A percentile compares a stretch with the other conserved stretches of the same genome.
Evolutionary conservation across 106 monocot species (phyloP).

Genomic region (Dactylorhiza incarnata): DNA sequence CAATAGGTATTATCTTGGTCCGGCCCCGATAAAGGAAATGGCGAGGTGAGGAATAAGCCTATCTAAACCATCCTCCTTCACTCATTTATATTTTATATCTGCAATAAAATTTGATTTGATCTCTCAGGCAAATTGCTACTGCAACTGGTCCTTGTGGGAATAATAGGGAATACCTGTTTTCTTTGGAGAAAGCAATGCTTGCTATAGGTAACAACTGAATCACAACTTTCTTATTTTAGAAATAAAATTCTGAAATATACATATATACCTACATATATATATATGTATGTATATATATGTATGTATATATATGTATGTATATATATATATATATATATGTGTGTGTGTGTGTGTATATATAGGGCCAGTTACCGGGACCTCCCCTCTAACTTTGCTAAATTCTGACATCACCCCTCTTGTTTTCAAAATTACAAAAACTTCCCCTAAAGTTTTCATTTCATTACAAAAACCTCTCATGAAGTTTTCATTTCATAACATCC

Average conservation of each 20-base stretch:
- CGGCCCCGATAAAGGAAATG: slow-evolving; percentile 79
- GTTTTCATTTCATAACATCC: too few species aligned
- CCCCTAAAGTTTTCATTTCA: too few species aligned
- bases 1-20: slow-evolving; percentile 72
- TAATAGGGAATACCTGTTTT: slow-evolving; percentile 76
- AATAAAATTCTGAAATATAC: neutral
- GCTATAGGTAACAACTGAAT: slow-evolving; percentile 42
- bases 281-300: too few species aligned
- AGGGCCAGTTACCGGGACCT: too few species aligned
- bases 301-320: too few species aligned
- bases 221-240: neutral
- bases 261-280: neutral
- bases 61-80: neutral
- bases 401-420: too few species aligned
- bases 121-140: slow-evolving; percentile 73
- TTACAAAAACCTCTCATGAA: too few species aligned
- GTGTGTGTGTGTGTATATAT: too few species aligned
- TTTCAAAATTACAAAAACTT: too few species aligned
- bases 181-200: slow-evolving; percentile 55
- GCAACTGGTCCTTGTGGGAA: slow-evolving; percentile 79
- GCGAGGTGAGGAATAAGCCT: slow-evolving; percentile 36
- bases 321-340: too few species aligned
- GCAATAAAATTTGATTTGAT: neutral
- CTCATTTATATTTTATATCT: neutral
- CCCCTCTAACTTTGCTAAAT: too few species aligned